Percentiles rank a stretch among this genome's conserved stretches.
Conservation (phyloP, 768 basidiomycete species). For the Amanita muscaria region DNA sequence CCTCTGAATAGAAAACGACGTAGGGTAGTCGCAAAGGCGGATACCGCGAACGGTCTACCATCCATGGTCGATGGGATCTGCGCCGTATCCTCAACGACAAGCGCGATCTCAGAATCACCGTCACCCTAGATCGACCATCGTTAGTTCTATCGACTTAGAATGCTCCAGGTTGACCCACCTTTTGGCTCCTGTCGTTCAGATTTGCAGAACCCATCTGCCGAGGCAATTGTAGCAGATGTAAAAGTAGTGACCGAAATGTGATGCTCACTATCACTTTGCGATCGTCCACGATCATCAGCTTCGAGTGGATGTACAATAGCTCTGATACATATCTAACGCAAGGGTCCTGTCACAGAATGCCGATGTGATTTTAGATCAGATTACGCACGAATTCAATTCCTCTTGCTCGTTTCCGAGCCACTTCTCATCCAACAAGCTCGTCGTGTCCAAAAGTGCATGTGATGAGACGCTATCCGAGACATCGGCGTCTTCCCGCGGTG, state of each 20-base stretch:
- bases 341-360: no score
- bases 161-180: conserved; percentile 27
- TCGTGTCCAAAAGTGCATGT: conserved; percentile 62
- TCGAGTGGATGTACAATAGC: conserved; percentile 75
- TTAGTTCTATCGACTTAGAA: conserved; percentile 4
- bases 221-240: not conserved
- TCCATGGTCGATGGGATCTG: conserved; percentile 71
- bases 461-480: conserved; percentile 77
- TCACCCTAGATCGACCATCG: conserved; percentile 61
- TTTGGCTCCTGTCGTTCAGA: conserved; percentile 81
- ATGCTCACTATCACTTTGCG: conserved; percentile 71
- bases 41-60: conserved; percentile 60
- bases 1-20: conserved; percentile 80
- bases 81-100: conserved; percentile 86
- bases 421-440: conserved; percentile 58
- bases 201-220: conserved; percentile 88
- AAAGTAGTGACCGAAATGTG: not conserved
- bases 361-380: no score
- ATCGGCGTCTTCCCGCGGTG: conserved; percentile 49
- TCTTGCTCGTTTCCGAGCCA: conserved; percentile 84
- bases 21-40: conserved; percentile 76
- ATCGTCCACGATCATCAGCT: conserved; percentile 95
- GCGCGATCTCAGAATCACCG: conserved; percentile 90
- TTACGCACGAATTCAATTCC: conserved; percentile 75
- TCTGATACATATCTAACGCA: conserved; percentile 76